Evolutionary conservation across 805 yeast genomes (phyloP).

Genomic region (Candida chauliodis): DNA sequence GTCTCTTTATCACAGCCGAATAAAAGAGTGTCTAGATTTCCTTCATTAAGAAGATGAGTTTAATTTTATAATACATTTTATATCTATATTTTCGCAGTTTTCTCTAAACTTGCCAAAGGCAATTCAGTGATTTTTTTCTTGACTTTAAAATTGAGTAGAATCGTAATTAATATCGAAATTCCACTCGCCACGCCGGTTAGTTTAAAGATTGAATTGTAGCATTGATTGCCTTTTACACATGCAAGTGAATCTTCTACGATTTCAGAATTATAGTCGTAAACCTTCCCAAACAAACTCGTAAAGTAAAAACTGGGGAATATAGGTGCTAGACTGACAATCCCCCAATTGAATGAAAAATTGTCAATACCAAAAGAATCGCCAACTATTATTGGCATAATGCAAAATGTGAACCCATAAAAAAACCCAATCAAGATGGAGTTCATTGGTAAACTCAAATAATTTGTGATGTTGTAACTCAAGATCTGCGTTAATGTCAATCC

Average conservation of each 20-base stretch:
- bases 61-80: neutral
- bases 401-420: conserved; percentile 71
- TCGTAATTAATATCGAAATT: conserved; percentile 16
- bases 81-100: conserved; percentile 1
- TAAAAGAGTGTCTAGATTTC: conserved; percentile 13
- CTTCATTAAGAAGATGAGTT: conserved; percentile 13
- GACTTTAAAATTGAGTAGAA: neutral
- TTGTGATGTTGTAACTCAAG: conserved; percentile 35
- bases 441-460: conserved; percentile 40
- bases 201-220: conserved; percentile 46
- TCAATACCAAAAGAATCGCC: conserved; percentile 70
- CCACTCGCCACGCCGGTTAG: conserved; percentile 33
- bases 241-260: conserved; percentile 4
- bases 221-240: conserved; percentile 31
- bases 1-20: conserved; percentile 5
- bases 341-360: conserved; percentile 71
- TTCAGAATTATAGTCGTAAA: conserved; percentile 49
- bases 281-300: conserved; percentile 59
- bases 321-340: conserved; percentile 64
- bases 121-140: conserved; percentile 6
- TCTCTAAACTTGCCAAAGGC: conserved; percentile 8
- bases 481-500: conserved; percentile 51
- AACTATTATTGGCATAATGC: conserved; percentile 72
- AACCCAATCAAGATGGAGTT: conserved; percentile 60
- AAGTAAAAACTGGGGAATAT: conserved; percentile 56